A percentile compares a stretch with the other conserved stretches of the same genome.
phyloP scores from a whole-genome alignment of 2,329 filamentous ascomycete species.

The Arthroderma sp. region DNA sequence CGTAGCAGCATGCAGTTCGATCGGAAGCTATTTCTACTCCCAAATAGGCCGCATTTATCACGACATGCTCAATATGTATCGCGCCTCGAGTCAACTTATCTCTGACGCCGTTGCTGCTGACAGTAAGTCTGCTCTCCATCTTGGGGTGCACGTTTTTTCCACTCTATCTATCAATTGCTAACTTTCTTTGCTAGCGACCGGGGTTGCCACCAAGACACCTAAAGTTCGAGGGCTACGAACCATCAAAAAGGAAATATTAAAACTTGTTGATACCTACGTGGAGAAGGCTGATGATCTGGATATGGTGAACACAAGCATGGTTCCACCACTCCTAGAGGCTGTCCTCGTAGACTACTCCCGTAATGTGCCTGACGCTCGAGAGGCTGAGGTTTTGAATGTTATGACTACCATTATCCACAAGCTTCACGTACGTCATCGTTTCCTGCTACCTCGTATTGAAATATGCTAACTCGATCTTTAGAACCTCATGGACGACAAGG shows the following conservation, averaged over 20 bases:
- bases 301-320: conserved; percentile 84
- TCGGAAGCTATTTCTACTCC: conserved; percentile 93
- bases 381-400: conserved; percentile 90
- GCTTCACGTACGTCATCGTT: conserved; percentile 67
- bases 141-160: not conserved
- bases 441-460: conserved; percentile 27
- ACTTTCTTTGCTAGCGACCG: conserved; percentile 46
- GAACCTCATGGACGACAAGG: conserved; percentile 95
- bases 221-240: conserved; percentile 89
- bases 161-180: not conserved
- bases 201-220: conserved; percentile 84
- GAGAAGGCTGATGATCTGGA: conserved; percentile 95
- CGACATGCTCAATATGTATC: conserved; percentile 99
- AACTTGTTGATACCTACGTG: conserved; percentile 95
- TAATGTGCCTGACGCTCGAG: conserved; percentile 88
- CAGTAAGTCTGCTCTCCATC: conserved; percentile 37
- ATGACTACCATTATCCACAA: conserved; percentile 97
- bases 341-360: conserved; percentile 93
- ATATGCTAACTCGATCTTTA: conserved; percentile 30
- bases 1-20: conserved; percentile 92
- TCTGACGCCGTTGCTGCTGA: conserved; percentile 81
- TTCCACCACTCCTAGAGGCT: conserved; percentile 87
- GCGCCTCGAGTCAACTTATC: conserved; percentile 89
- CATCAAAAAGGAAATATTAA: conserved; percentile 98
- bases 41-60: conserved; percentile 96